A percentile compares a stretch with the other conserved stretches of the same genome.
Conservation (phyloP, 1,284 basidiomycete species). For the Rhodotorula sp. region DNA sequence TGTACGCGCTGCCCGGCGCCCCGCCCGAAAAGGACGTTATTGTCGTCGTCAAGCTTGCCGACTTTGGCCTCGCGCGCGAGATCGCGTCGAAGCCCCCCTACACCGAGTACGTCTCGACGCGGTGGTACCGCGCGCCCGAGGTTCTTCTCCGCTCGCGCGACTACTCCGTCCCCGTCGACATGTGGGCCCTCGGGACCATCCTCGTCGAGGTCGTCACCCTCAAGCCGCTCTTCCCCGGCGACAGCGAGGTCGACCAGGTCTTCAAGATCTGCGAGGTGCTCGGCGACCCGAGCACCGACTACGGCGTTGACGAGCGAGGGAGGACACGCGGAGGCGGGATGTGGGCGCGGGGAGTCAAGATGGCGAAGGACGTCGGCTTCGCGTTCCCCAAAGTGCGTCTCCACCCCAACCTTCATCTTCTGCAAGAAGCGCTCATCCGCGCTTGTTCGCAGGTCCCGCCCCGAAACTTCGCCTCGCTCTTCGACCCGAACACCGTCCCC, state of each 20-base stretch:
- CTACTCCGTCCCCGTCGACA: slow-evolving; percentile 95
- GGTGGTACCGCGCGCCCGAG: slow-evolving; percentile 99
- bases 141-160: slow-evolving; percentile 86
- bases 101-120: slow-evolving; percentile 97
- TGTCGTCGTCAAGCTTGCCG: slow-evolving; percentile 95
- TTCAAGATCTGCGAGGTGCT: slow-evolving; percentile 84
- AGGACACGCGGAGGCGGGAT: slow-evolving; percentile 78
- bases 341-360: slow-evolving; percentile 81
- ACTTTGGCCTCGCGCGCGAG: slow-evolving; percentile 95
- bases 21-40: slow-evolving; percentile 85
- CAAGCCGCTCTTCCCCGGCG: slow-evolving; percentile 96
- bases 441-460: slow-evolving; percentile 65
- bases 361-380: slow-evolving; percentile 86
- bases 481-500: slow-evolving; percentile 72
- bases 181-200: slow-evolving; percentile 99
- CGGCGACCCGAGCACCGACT: slow-evolving; percentile 85
- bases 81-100: slow-evolving; percentile 88
- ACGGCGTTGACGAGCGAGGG: slow-evolving; percentile 73
- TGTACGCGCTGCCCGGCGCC: slow-evolving; percentile 44
- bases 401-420: slow-evolving; percentile 1
- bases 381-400: slow-evolving; percentile 76
- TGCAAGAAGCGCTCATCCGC: not conserved
- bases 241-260: slow-evolving; percentile 91
- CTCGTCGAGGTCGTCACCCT: slow-evolving; percentile 95
- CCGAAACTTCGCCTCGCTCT: slow-evolving; percentile 71